phyloP scores from a whole-genome alignment of 257 asterid species.

The Hygrophila difformis region DNA sequence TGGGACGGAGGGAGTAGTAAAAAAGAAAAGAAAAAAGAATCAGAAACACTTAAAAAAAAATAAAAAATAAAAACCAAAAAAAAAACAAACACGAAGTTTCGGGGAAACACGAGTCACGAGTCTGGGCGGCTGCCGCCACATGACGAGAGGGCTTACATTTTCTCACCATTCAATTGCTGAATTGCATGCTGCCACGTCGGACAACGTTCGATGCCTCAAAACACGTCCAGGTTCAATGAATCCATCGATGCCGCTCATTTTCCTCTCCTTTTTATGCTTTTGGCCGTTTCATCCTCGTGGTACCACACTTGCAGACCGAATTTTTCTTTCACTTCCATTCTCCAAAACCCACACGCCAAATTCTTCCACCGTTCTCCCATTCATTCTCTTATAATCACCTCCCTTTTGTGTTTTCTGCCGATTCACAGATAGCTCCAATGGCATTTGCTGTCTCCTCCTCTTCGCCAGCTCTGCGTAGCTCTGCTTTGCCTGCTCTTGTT shows the following conservation, averaged over 20 bases:
- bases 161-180: too few species aligned
- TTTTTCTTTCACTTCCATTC: slow-evolving; percentile 1
- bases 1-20: too few species aligned
- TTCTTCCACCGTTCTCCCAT: not conserved
- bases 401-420: not conserved
- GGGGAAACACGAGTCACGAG: too few species aligned
- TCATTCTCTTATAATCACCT: not conserved
- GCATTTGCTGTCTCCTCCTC: slow-evolving; percentile 50
- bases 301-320: slow-evolving; percentile 8
- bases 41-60: too few species aligned
- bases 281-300: slow-evolving; percentile 6
- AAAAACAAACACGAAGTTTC: too few species aligned
- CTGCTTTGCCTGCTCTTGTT: slow-evolving; percentile 22
- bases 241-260: slow-evolving; percentile 21
- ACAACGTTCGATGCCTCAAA: slow-evolving; percentile 14
- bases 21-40: too few species aligned
- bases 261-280: slow-evolving; percentile 12
- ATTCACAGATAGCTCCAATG: slow-evolving; percentile 18
- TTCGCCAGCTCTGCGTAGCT: slow-evolving; percentile 34
- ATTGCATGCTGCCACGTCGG: slow-evolving; percentile 28
- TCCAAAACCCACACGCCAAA: slow-evolving; percentile 14
- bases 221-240: slow-evolving; percentile 76
- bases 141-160: slow-evolving; percentile 61
- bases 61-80: too few species aligned
- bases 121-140: too few species aligned